Base-by-base conservation (phyloP, 108 stramenopile species). In the Epipyxis sp. region DNA sequence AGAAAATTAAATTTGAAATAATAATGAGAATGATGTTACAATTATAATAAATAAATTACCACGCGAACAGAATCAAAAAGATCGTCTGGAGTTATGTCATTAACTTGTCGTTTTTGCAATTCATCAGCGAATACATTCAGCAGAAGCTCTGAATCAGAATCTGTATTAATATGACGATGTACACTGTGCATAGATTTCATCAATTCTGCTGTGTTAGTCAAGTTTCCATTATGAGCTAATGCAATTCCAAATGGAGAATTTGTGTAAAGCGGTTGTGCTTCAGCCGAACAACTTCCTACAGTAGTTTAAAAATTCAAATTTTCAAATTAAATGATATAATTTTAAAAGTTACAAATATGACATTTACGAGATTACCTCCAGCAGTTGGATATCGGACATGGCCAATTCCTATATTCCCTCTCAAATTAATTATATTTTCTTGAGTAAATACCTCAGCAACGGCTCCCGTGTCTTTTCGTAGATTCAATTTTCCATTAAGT, bases 331-430 rank as follows among this genome's bases (percentile, higher is more conserved):
- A 1, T n/a, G 40, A 59, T 42, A 27, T 59, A 2, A 27, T 71
- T 0, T 1, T 27, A 29, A 39, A 40, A 40, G 67, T 79, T 71
- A 58, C 78, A 85, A 92, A 92, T 41, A 94, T 94, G 88, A 95
- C 94, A 69, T 92, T 93, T 78, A 92, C 91, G 6, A n/a, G n/a
- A n/a, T n/a, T n/a, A n/a, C n/a, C 83, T 88, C 98, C 96, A 1
- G 95, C 95, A 6, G 96, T 99, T 41, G 98, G 97, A 79, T 99
- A 99, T 13, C 98, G 92, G 61, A 90, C 90, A 81, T 99, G 98
- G 1, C 95, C 98, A 10, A 99, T 68, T 1, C 97, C 98, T 27
- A 93, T 80, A 77, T 93, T 91, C 27, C 98, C 98, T 20, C 85
- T 82, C 45, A 99, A 86, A 42, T 92, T 88, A 42, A 90, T 74